Evolutionary conservation across 306 rosid species (phyloP), one percentile per base, ranked within the genome.

Genomic region (Sophora flavescens): DNA sequence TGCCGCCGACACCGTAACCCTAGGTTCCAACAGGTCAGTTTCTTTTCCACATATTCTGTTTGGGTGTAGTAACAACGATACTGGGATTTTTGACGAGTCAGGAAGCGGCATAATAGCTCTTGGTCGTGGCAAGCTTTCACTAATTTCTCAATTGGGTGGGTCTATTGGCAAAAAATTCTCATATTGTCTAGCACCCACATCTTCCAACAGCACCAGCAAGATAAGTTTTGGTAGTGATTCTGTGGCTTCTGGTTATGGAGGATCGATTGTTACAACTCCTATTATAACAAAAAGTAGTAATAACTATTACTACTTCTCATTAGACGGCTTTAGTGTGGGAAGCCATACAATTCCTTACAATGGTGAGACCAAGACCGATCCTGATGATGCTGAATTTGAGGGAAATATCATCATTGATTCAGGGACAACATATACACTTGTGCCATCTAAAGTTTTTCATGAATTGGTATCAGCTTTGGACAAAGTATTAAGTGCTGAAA

Each of bases 361-460:
- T 7, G 38, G 44, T 8, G 39, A 59, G 3, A 14, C 64, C 3
- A 72, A 65, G 10, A 12, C 17, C 6, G 9, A 1, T 36, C 3
- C 4, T 14, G 47, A 63, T 14, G 54, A 12, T n/a, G 39, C 4
- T 6, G 8, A 8, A 41, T 39, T 39, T 39, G 77, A 53, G 54
- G 96, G 91, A 0, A 88, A 88, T 41, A 60, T 90, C 9, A 9
- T 92, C 0, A 82, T 92, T 18, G 89, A 92, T 53, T 79, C 87
- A 0, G 93, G 96, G 8, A 88, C 96, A 18, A 77, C 91, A 0
- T 8, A 78, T 1, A 90, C 86, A 0, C 14, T 56, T 50, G 72
- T 89, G 0, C 91, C 95, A 0, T 11, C 6, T 0, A 70, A 70
- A 0, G 50, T 86, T 26, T 51, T 72, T 32, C 38, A 56, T 8